phyloP scores from a whole-genome alignment of 169 alveolate species.

The Cryptosporidium baileyi region DNA sequence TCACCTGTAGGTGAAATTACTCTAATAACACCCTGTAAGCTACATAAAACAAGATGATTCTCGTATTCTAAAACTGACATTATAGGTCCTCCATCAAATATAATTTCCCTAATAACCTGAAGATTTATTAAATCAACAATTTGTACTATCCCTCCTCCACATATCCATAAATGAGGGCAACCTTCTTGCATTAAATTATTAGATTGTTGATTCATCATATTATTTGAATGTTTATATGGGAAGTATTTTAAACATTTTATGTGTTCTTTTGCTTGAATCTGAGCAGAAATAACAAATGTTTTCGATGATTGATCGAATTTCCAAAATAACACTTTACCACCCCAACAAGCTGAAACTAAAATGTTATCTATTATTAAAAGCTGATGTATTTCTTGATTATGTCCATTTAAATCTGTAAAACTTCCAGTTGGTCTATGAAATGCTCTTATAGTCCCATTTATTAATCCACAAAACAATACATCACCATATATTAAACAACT shows the following conservation, averaged over 20 bases:
- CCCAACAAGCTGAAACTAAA: constrained; percentile 69
- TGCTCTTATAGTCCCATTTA: constrained; percentile 60
- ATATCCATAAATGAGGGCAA: constrained; percentile 60
- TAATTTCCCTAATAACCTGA: constrained; percentile 56
- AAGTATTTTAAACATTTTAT: constrained; percentile 56
- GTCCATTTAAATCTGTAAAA: constrained; percentile 46
- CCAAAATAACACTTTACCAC: constrained; percentile 64
- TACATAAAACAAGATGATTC: constrained; percentile 66
- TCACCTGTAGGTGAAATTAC: constrained; percentile 59
- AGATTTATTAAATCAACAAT: constrained; percentile 50
- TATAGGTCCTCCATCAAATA: constrained; percentile 66
- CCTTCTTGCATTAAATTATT: constrained; percentile 29
- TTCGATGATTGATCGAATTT: constrained; percentile 37
- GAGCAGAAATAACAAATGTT: constrained; percentile 40
- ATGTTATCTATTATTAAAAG: constrained; percentile 57
- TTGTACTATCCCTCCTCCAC: constrained; percentile 66
- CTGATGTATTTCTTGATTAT: constrained; percentile 66
- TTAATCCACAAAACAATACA: constrained; percentile 59
- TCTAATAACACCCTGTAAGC: constrained; percentile 61
- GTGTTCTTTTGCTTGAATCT: constrained; percentile 61
- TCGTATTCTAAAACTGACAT: constrained; percentile 66
- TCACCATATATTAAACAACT: constrained; percentile 69
- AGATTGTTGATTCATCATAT: constrained; percentile 11
- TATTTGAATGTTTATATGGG: constrained; percentile 15
- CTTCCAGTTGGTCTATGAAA: constrained; percentile 68